These are phyloP conservation scores for Pleurotus giganteus DNA, from an alignment of 768 basidiomycete species.

Conservation along the genomic window DNA sequence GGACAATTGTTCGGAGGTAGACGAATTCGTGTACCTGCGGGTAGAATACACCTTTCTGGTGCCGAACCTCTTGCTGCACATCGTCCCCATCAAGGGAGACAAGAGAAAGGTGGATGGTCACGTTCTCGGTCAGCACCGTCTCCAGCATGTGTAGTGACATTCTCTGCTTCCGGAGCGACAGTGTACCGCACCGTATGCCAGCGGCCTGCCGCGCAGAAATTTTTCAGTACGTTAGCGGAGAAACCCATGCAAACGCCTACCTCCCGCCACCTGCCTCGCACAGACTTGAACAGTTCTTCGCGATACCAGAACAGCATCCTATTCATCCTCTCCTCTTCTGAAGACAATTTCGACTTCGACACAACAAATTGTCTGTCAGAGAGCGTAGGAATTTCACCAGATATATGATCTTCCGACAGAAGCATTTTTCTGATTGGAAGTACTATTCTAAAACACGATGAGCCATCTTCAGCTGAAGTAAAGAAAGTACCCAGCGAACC, in stretches of 20 bases:
- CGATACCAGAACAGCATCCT: constrained; percentile 95
- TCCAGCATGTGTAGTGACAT: constrained; percentile 82
- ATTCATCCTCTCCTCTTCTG: constrained; percentile 58
- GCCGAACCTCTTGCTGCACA: constrained; percentile 15
- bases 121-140: constrained; percentile 65
- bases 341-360: constrained; percentile 62
- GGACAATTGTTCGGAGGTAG: constrained; percentile 52
- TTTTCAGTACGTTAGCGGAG: not conserved
- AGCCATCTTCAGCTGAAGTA: constrained; percentile 4
- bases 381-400: constrained; percentile 75
- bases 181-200: constrained; percentile 69
- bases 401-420: constrained; percentile 55
- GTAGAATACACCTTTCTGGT: constrained; percentile 41
- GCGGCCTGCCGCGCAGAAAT: constrained; percentile 54
- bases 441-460: constrained; percentile 49
- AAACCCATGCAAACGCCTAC: constrained; percentile 37
- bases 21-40: constrained; percentile 63
- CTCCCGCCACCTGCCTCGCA: constrained; percentile 84
- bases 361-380: constrained; percentile 92
- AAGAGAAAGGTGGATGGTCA: constrained; percentile 57
- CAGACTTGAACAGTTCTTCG: constrained; percentile 72
- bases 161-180: constrained; percentile 76
- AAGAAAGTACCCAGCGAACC: constrained; percentile 42
- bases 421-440: constrained; percentile 72
- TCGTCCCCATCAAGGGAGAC: constrained; percentile 23